A percentile compares a stretch with the other conserved stretches of the same genome.
Evolutionary conservation across 2,329 filamentous ascomycete species (phyloP).

Genomic region (Lecanicillium sp.): DNA sequence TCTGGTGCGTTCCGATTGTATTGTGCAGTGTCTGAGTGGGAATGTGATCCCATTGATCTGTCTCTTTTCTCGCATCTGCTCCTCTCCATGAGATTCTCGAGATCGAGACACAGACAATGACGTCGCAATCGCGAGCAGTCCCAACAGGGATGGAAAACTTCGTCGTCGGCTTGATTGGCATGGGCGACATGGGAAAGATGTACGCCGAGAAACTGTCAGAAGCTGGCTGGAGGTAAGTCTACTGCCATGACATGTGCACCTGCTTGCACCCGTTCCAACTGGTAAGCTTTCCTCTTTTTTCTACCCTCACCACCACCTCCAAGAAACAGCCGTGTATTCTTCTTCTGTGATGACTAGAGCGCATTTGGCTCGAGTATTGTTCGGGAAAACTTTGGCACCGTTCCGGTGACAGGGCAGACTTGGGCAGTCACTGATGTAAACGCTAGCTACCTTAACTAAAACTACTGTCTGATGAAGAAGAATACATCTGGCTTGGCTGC

Average conservation of each 20-base stretch:
- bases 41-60: slow-evolving; percentile 23
- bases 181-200: slow-evolving; percentile 99
- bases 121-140: slow-evolving; percentile 19
- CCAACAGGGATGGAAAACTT: slow-evolving; percentile 57
- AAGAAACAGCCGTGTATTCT: slow-evolving; percentile 20
- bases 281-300: slow-evolving; percentile 30
- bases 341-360: slow-evolving; percentile 96
- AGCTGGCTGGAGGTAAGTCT: slow-evolving; percentile 86
- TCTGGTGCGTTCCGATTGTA: background rate
- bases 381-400: slow-evolving; percentile 55
- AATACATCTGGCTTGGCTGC: slow-evolving; percentile 8
- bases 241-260: slow-evolving; percentile 8
- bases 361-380: slow-evolving; percentile 99
- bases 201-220: slow-evolving; percentile 83
- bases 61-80: slow-evolving; percentile 16
- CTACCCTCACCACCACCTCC: slow-evolving; percentile 7
- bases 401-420: slow-evolving; percentile 65
- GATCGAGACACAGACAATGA: slow-evolving; percentile 27
- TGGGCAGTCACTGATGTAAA: slow-evolving; percentile 94
- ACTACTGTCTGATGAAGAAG: slow-evolving; percentile 72
- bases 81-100: slow-evolving; percentile 15
- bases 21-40: background rate
- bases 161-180: slow-evolving; percentile 89
- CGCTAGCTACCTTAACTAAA: slow-evolving; percentile 84
- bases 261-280: slow-evolving; percentile 20